Evolutionary conservation across 2,329 filamentous ascomycete genomes (phyloP), one percentile per base, ranked within the genome.

Genomic region (Thermoascus crustaceus): DNA sequence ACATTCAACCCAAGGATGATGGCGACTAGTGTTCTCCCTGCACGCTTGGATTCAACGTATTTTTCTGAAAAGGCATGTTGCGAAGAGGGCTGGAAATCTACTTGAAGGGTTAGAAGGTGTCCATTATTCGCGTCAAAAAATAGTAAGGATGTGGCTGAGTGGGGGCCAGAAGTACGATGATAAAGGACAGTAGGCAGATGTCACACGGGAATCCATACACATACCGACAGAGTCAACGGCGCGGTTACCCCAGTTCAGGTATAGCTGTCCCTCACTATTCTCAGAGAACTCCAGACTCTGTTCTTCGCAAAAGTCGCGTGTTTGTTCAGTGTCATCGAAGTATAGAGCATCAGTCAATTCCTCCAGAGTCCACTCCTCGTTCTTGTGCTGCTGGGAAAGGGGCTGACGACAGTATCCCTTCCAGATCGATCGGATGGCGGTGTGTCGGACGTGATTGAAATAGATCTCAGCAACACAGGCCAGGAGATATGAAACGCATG

Each of bases 381-480:
- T 69, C 40, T 65, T 64, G 34, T 58, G 56, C 40, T 66, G 64
- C 31, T 64, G 64, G n/a, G 67, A 71, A n/a, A 53, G 46, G 8
- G 67, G 64, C 13, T 57, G 58, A 19, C 60, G 66, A 45, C 69
- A 68, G 47, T 69, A 75, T 2, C 63, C 69, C 40, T 66, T 68
- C 66, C 67, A 73, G 25, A 78, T 68, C 2, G 67, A 64, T 24
- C 72, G 68, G 30, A 81, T 63, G 4, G 72, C 68, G 16, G 67
- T 69, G 33, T 72, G 66, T 7, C 77, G 72, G 27, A 80, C 60
- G 17, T 72, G 59, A 35, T 72, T 73, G 56, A 81, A 80, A 42
- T 73, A 73, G 7, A 78, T 71, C 46, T 80, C 77, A 1, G 75
- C 73, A 16, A 78, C 73, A 53, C 77, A 80, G 5, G 71, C 76